Percentiles rank a stretch among this genome's conserved stretches.
These are phyloP conservation scores for Aspergillus ibericus DNA, from an alignment of 2,329 filamentous ascomycete species.

Conservation along the genomic window DNA sequence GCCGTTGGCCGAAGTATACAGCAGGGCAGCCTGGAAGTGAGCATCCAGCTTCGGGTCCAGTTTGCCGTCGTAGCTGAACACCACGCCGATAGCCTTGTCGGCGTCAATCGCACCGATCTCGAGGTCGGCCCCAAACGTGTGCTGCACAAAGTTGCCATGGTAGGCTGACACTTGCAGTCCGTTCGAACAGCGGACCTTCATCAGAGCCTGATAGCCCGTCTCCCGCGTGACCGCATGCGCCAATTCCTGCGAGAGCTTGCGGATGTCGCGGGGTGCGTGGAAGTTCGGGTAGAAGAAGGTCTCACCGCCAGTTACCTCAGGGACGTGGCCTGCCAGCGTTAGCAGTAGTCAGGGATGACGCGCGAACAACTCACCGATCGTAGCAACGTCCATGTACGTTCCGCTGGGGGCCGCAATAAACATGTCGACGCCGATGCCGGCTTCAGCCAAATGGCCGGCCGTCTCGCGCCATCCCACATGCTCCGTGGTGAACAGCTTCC, in stretches of 20 bases:
- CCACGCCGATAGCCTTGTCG: conserved; percentile 88
- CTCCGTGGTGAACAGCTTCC: conserved; percentile 87
- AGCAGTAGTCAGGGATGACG: conserved; percentile 9
- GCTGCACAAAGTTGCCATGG: conserved; percentile 93
- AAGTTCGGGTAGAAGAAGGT: conserved; percentile 98
- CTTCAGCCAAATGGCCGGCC: conserved; percentile 82
- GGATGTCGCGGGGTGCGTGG: conserved; percentile 77
- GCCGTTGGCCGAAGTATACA: conserved; percentile 89
- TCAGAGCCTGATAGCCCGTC: conserved; percentile 90
- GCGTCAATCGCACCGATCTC: conserved; percentile 91
- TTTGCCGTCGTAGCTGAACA: conserved; percentile 95
- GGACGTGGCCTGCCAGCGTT: conserved; percentile 65
- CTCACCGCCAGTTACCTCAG: conserved; percentile 88
- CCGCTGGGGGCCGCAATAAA: conserved; percentile 90
- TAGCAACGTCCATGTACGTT: conserved; percentile 89
- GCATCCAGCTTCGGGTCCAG: conserved; percentile 95
- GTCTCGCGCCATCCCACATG: conserved; percentile 84
- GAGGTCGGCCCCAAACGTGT: conserved; percentile 90
- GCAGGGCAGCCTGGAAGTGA: conserved; percentile 91
- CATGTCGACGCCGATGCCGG: conserved; percentile 86
- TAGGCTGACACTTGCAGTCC: conserved; percentile 92
- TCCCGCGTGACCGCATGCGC: conserved; percentile 83
- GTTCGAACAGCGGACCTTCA: conserved; percentile 98
- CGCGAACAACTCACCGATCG: conserved; percentile 64
- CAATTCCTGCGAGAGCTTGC: conserved; percentile 82